Evolutionary conservation across 2,329 filamentous ascomycete genomes (phyloP).

Genomic region (Colletotrichum sp.): DNA sequence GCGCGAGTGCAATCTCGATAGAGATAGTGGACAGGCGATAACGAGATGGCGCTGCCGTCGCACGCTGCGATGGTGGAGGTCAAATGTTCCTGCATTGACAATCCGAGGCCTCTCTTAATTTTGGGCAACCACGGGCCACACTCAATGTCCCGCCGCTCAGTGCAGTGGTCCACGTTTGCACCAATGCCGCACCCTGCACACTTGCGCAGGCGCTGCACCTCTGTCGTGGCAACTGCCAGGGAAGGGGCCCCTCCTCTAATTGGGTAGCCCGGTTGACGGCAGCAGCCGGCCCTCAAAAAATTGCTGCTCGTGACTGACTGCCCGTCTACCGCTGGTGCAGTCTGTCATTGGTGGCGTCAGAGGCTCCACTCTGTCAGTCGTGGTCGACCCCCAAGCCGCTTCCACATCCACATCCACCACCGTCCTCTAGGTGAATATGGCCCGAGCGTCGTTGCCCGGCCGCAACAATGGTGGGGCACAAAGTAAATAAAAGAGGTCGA

Average conservation of each 20-base stretch:
- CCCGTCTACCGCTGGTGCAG: background rate
- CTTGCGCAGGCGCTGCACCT: background rate
- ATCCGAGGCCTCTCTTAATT: constrained; percentile 6
- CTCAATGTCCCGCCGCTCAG: background rate
- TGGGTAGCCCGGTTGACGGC: background rate
- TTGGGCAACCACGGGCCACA: constrained; percentile 18
- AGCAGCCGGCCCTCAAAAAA: background rate
- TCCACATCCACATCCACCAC: background rate
- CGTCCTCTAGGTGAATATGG: background rate
- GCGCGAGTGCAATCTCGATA: background rate
- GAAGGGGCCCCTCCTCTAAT: background rate
- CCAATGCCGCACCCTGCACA: background rate
- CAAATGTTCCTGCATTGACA: constrained; percentile 21
- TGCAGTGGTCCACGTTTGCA: background rate
- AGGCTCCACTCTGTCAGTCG: background rate
- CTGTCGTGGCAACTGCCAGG: constrained; percentile 14
- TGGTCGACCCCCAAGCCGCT: background rate
- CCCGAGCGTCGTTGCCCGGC: constrained; percentile 23
- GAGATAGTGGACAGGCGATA: background rate
- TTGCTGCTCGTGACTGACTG: background rate
- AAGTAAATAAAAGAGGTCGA: constrained; percentile 52
- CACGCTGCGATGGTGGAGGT: constrained; percentile 2
- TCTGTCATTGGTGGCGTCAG: background rate
- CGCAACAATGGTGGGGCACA: constrained; percentile 34
- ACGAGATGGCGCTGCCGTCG: background rate